These are phyloP conservation scores for Atalantia buxifolia DNA, from an alignment of 345 rosid genomes.

Conservation along the genomic window DNA sequence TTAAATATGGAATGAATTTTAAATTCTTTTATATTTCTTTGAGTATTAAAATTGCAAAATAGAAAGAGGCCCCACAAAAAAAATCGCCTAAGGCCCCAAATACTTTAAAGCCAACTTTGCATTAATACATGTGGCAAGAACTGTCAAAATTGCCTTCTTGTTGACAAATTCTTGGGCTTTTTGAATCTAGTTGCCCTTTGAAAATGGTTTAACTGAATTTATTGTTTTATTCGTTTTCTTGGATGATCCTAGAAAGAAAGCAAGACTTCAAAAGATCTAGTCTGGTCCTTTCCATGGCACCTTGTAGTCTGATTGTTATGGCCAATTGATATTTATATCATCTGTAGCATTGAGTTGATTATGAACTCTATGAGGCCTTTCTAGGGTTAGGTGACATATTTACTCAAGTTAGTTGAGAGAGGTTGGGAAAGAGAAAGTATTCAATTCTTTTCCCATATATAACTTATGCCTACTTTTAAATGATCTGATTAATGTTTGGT, in stretches of 20 bases:
- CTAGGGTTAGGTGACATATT: constrained; percentile 30
- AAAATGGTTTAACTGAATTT: background rate
- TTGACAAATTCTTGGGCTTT: background rate
- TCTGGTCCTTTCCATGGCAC: background rate
- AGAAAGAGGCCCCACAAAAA: too few relatives aligned
- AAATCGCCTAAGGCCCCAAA: too few relatives aligned
- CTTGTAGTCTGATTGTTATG: constrained; percentile 6
- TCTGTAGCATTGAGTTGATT: constrained; percentile 17
- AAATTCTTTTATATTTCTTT: too few relatives aligned
- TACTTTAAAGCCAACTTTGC: too few relatives aligned
- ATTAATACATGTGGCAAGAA: background rate
- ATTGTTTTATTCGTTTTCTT: background rate
- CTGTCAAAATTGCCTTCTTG: constrained; percentile 3
- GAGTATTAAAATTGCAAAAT: too few relatives aligned
- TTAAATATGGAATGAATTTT: too few relatives aligned
- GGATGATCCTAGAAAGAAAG: background rate
- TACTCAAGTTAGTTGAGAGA: constrained; percentile 31
- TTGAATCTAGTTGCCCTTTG: background rate
- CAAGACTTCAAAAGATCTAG: background rate
- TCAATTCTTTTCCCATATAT: background rate
- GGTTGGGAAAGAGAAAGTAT: constrained; percentile 1
- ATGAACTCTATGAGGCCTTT: background rate
- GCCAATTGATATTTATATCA: background rate
- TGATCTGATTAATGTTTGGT: background rate
- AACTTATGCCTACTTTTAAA: background rate